Evolutionary conservation across 768 basidiomycete genomes (phyloP).

Genomic region (Panaeolus papilionaceus): DNA sequence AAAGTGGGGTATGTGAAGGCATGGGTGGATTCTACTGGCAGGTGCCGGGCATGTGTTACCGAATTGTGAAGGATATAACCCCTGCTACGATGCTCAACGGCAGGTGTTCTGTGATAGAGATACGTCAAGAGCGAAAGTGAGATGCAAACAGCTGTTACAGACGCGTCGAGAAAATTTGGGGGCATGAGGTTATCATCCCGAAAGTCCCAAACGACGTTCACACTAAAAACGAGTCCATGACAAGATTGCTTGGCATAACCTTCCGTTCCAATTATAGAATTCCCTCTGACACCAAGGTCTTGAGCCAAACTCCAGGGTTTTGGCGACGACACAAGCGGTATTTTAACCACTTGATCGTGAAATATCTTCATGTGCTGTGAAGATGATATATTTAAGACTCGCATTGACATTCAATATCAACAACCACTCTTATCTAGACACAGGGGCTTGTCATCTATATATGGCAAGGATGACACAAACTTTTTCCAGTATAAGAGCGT

Average conservation of each 20-base stretch:
- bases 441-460: neutral
- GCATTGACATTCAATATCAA: neutral
- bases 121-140: slow-evolving; percentile 21
- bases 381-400: neutral
- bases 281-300: neutral
- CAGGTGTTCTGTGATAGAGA: slow-evolving; percentile 20
- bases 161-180: slow-evolving; percentile 19
- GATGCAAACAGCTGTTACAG: slow-evolving; percentile 21
- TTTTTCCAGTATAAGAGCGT: too few species aligned
- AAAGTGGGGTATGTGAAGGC: slow-evolving; percentile 68
- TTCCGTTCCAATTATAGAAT: slow-evolving; percentile 15
- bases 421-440: too few species aligned
- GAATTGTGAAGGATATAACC: slow-evolving; percentile 56
- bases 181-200: neutral
- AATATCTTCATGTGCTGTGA: too few species aligned
- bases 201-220: neutral
- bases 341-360: neutral
- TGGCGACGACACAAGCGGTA: neutral
- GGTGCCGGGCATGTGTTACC: slow-evolving; percentile 58
- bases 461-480: neutral
- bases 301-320: neutral
- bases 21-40: slow-evolving; percentile 54
- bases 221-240: neutral
- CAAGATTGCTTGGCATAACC: slow-evolving; percentile 16
- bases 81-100: neutral